These are phyloP conservation scores for Themeda triandra DNA, from an alignment of 176 grass and related monocot genomes.

Conservation along the genomic window DNA sequence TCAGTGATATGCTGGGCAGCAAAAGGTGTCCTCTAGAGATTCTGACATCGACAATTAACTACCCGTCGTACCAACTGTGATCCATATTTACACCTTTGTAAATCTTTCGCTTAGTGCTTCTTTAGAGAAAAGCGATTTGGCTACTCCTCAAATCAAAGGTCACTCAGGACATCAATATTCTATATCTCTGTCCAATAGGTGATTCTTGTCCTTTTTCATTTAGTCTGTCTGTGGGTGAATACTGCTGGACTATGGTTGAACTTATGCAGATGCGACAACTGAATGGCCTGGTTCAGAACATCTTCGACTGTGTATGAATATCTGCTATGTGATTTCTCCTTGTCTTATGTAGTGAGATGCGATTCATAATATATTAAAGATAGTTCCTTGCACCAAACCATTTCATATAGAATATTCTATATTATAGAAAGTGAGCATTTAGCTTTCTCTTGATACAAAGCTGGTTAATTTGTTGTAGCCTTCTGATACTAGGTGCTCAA, in stretches of 20 bases:
- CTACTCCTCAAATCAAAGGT: constrained; percentile 16
- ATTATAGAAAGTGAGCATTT: neutral
- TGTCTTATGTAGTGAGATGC: neutral
- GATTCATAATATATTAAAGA: neutral
- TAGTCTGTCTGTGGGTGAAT: neutral
- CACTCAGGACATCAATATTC: neutral
- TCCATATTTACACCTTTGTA: constrained; percentile 17
- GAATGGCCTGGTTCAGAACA: neutral
- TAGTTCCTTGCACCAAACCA: neutral
- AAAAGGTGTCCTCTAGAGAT: constrained; percentile 28
- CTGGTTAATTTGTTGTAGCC: neutral
- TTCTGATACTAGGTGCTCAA: neutral
- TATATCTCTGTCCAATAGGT: neutral
- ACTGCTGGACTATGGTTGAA: neutral
- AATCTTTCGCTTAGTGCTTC: constrained; percentile 17
- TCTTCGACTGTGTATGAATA: neutral
- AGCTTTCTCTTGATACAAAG: constrained; percentile 6
- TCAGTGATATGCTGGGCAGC: constrained; percentile 3
- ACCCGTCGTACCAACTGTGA: neutral
- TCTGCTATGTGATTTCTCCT: neutral
- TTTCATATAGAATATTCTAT: too few species aligned
- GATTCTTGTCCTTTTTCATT: neutral
- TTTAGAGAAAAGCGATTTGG: constrained; percentile 13
- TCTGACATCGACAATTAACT: constrained; percentile 28
- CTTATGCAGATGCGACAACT: neutral